Evolutionary conservation across 1,139 yeast genomes (phyloP).

Genomic region (Meyerozyma smithsonii): DNA sequence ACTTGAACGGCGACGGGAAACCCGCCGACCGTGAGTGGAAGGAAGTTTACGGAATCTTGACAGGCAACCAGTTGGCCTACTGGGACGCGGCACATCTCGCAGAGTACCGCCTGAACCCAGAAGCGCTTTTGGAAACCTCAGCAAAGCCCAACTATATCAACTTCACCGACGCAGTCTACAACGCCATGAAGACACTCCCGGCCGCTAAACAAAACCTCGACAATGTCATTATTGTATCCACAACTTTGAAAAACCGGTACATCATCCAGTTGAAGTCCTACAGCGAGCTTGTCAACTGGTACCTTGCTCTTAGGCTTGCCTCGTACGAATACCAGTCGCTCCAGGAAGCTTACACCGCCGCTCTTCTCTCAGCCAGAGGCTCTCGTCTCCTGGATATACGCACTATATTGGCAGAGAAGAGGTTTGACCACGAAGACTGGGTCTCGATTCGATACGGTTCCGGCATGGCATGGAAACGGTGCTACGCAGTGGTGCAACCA

Average conservation of each 20-base stretch:
- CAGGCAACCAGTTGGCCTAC: slow-evolving; percentile 86
- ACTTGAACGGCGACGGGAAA: slow-evolving; percentile 76
- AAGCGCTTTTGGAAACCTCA: slow-evolving; percentile 48
- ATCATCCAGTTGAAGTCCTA: slow-evolving; percentile 68
- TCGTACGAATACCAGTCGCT: slow-evolving; percentile 74
- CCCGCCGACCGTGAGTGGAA: slow-evolving; percentile 83
- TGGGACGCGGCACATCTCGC: slow-evolving; percentile 86
- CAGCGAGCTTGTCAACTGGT: slow-evolving; percentile 62
- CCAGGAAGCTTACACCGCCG: slow-evolving; percentile 96
- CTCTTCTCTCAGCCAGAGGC: slow-evolving; percentile 83
- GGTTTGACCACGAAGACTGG: slow-evolving; percentile 91
- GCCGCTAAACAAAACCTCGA: slow-evolving; percentile 59
- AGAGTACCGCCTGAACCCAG: slow-evolving; percentile 44
- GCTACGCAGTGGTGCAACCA: slow-evolving; percentile 91
- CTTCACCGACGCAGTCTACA: slow-evolving; percentile 86
- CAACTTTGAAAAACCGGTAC: slow-evolving; percentile 84
- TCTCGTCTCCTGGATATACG: slow-evolving; percentile 80
- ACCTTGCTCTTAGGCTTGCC: slow-evolving; percentile 74
- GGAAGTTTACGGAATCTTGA: slow-evolving; percentile 86
- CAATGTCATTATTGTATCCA: slow-evolving; percentile 81
- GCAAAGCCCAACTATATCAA: slow-evolving; percentile 85
- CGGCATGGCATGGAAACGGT: slow-evolving; percentile 97
- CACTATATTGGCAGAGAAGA: slow-evolving; percentile 76
- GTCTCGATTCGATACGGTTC: slow-evolving; percentile 90
- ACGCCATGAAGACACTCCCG: slow-evolving; percentile 61